These are phyloP conservation scores for Dentiscutata heterogama DNA, from an alignment of 371 early-diverging fungal genomes.

Conservation along the genomic window DNA sequence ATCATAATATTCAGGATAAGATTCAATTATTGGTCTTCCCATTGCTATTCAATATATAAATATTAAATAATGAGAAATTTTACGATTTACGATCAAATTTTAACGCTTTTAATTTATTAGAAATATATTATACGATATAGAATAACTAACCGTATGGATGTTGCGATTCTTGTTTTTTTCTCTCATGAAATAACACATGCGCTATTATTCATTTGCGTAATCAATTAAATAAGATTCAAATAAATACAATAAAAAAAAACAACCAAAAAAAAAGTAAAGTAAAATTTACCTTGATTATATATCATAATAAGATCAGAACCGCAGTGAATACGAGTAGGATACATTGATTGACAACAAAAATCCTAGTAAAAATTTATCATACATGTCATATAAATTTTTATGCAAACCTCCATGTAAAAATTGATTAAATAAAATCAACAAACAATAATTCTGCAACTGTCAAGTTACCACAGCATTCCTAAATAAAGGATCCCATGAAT, in stretches of 20 bases:
- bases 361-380: background rate
- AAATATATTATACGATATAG: too few species aligned
- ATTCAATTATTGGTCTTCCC: background rate
- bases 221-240: background rate
- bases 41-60: slow-evolving; percentile 5
- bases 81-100: too few species aligned
- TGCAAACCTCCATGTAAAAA: too few species aligned
- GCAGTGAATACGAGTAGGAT: background rate
- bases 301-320: background rate
- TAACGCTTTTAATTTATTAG: too few species aligned
- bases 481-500: slow-evolving; percentile 20
- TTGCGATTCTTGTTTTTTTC: slow-evolving; percentile 8
- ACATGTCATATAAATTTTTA: too few species aligned
- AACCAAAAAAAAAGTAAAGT: too few species aligned
- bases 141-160: slow-evolving; percentile 28
- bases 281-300: slow-evolving; percentile 31
- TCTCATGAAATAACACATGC: background rate
- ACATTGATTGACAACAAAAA: slow-evolving; percentile 15
- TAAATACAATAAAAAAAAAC: background rate
- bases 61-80: too few species aligned
- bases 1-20: background rate
- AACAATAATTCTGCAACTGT: background rate
- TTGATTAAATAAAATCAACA: too few species aligned
- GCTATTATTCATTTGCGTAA: background rate
- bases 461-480: slow-evolving; percentile 13